Conservation (phyloP, 2,329 filamentous ascomycete species). For the Pseudogymnoascus sp. region DNA sequence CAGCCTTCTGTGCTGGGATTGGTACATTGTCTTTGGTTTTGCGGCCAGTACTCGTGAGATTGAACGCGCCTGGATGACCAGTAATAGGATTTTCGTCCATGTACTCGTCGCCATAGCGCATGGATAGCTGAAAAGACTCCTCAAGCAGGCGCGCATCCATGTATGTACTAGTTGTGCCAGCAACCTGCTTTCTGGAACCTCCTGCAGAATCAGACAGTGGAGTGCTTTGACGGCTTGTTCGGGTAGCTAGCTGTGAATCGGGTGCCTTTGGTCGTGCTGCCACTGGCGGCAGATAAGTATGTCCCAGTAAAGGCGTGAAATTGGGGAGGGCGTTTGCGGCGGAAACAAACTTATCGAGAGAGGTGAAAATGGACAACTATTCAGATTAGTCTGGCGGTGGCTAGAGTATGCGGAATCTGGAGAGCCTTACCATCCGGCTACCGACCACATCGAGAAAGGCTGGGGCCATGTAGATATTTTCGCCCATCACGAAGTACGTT, state of each 20-base stretch:
- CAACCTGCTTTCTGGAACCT: slow-evolving; percentile 19
- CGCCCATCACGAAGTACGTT: slow-evolving; percentile 56
- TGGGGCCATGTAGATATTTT: slow-evolving; percentile 60
- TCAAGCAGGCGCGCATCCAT: slow-evolving; percentile 34
- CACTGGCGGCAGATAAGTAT: slow-evolving; percentile 27
- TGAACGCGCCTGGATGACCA: slow-evolving; percentile 56
- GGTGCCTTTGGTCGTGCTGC: slow-evolving; percentile 16
- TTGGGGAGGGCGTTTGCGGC: slow-evolving; percentile 27
- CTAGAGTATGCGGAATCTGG: slow-evolving; percentile 5
- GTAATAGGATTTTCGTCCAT: slow-evolving; percentile 62
- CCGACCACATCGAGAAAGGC: slow-evolving; percentile 50
- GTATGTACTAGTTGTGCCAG: slow-evolving; percentile 21
- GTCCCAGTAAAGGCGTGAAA: slow-evolving; percentile 44
- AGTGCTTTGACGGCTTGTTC: slow-evolving; percentile 32
- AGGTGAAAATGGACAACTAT: slow-evolving; percentile 22
- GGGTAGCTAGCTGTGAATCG: slow-evolving; percentile 21
- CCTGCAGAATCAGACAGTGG: slow-evolving; percentile 36
- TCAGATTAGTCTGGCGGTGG: slow-evolving; percentile 10
- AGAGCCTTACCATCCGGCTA: slow-evolving; percentile 46
- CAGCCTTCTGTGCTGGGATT: slow-evolving; percentile 17
- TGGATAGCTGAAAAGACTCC: slow-evolving; percentile 48
- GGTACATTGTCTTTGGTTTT: slow-evolving; percentile 25
- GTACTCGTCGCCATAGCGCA: slow-evolving; percentile 53
- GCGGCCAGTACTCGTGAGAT: slow-evolving; percentile 52
- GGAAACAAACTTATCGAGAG: slow-evolving; percentile 28